Evolutionary conservation across 257 asterid genomes (phyloP), one percentile per base, ranked within the genome.

Genomic region (Pogostemon cablin): DNA sequence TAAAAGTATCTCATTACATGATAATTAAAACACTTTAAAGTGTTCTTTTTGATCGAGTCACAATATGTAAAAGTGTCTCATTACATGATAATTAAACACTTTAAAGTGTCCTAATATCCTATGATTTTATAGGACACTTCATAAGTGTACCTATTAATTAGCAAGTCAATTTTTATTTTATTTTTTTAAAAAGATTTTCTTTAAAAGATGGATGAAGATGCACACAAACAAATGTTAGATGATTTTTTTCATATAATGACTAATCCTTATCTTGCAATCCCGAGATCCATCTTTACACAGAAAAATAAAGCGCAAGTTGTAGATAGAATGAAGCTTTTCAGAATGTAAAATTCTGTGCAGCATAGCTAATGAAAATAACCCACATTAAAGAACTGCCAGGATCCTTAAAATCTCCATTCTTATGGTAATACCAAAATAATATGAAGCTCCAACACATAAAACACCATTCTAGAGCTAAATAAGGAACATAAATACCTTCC

Each of bases 401-500:
- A 61, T 40, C 12, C 35, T 39, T 48, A 3, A 48, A 46, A 20
- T 50, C 53, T 62, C 62, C 8, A 58, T 55, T 38, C 32, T 44
- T 67, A 37, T 11, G 35, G 67, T 41, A 34, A 65, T 53, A 59
- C 49, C 40, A 17, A 6, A 35, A 1, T 20, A 3, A 11, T 49
- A 34, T 50, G 58, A 69, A n/a, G 17, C 48, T 52, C 32, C 35
- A 67, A 34, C 75, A 48, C 55, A 65, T 42, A 32, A 15, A 65
- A 69, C 48, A 71, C 12, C 12, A 58, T 61, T 34, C 25, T 40
- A 38, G 48, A 5, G 50, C 53, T 73, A 61, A 39, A 41, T 70
- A 67, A 48, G 55, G 41, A 80, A 47, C 61, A 77, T 2, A 15
- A 49, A 43, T 56, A 65, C 52, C 55, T 54, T 71, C 9, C 49